Conservation (phyloP, 495 filamentous ascomycete genomes). For the Penicillium bovifimosum region DNA sequence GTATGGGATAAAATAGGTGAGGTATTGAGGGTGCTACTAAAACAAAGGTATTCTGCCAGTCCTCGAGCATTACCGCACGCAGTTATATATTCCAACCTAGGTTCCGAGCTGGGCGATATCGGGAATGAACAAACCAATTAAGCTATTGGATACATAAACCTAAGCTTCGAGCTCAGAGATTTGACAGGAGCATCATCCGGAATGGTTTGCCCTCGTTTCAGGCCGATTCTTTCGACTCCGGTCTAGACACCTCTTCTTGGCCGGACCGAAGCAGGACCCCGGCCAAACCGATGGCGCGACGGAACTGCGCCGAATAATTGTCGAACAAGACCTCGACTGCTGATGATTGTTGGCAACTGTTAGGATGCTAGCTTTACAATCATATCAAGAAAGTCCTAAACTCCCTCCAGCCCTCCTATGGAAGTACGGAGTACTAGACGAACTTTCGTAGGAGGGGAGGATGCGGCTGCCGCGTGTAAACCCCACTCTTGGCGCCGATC, state of each 20-base stretch:
- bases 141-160: no score
- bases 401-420: neutral
- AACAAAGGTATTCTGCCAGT: no score
- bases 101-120: no score
- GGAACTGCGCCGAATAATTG: neutral
- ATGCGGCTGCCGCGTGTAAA: neutral
- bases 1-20: no score
- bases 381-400: no score
- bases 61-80: neutral
- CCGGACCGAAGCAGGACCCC: neutral
- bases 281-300: neutral
- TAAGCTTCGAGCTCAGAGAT: no score
- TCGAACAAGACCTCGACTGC: neutral
- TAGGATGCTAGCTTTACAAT: no score
- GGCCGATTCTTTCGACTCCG: neutral
- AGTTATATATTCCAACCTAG: no score
- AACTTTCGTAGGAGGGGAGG: neutral
- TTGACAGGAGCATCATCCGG: neutral
- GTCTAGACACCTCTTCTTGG: neutral
- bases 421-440: neutral
- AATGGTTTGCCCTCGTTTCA: neutral
- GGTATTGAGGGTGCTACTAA: no score
- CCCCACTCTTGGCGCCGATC: slow-evolving; percentile 6
- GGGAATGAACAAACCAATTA: no score
- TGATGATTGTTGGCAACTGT: neutral